Conservation (phyloP, 2,329 filamentous ascomycete genomes). For the Sarocladiaceae sp. region DNA sequence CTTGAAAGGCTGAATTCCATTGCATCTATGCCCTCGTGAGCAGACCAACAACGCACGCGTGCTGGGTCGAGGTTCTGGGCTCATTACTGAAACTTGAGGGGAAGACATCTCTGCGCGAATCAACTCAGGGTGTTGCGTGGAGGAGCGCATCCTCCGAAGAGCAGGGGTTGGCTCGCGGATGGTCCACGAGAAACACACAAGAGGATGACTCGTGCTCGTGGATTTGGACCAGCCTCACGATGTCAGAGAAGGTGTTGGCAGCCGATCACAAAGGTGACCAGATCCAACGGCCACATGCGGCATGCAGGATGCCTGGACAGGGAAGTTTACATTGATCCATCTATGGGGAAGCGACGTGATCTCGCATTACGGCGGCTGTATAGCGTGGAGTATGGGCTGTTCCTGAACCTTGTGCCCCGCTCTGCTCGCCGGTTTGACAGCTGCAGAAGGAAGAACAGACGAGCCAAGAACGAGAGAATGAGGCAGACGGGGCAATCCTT, state of each 20-base stretch:
- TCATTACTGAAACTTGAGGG: too few species aligned
- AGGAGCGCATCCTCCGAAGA: neutral
- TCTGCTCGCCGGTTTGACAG: slow-evolving; percentile 4
- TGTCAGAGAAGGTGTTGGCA: neutral
- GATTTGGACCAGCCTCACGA: neutral
- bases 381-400: slow-evolving; percentile 2
- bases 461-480: neutral
- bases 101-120: too few species aligned
- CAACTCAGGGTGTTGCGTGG: neutral
- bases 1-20: neutral
- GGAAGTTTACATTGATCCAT: too few species aligned
- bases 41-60: too few species aligned
- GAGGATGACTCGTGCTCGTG: slow-evolving; percentile 1
- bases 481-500: too few species aligned
- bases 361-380: neutral
- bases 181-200: neutral
- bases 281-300: neutral
- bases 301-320: neutral
- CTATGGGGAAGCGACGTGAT: neutral
- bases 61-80: too few species aligned
- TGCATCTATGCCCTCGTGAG: too few species aligned
- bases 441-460: slow-evolving; percentile 1
- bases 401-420: neutral
- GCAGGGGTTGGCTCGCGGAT: neutral
- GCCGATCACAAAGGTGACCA: neutral